Evolutionary conservation across 2,329 filamentous ascomycete genomes (phyloP).

Genomic region (Arthrobotrys entomopaga): DNA sequence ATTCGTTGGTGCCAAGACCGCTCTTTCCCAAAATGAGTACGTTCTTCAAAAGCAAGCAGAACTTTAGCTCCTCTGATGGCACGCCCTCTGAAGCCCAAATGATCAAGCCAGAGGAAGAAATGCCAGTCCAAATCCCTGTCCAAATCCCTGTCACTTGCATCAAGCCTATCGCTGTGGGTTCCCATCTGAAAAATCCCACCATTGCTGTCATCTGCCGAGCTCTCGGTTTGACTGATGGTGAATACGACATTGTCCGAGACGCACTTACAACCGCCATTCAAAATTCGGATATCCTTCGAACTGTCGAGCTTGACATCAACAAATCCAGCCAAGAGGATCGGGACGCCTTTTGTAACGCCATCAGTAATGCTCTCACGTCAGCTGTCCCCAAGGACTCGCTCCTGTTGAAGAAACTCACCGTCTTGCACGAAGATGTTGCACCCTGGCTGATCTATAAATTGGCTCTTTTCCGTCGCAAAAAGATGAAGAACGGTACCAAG

Average conservation of each 20-base stretch:
- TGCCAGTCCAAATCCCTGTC: not conserved
- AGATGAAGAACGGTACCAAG: constrained; percentile 10
- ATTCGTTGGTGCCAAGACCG: no score
- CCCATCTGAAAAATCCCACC: constrained; percentile 27
- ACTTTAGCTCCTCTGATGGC: no score
- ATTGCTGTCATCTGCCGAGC: constrained; percentile 16
- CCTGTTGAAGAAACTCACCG: constrained; percentile 18
- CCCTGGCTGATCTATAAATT: constrained; percentile 48
- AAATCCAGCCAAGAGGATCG: constrained; percentile 25
- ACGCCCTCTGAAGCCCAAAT: no score
- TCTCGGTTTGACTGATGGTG: constrained; percentile 23
- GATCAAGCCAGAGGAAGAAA: no score
- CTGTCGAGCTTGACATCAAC: constrained; percentile 27
- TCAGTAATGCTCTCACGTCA: constrained; percentile 15
- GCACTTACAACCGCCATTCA: constrained; percentile 9
- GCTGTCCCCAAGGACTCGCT: not conserved
- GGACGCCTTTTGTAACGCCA: constrained; percentile 11
- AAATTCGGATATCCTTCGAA: constrained; percentile 7
- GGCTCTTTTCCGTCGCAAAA: constrained; percentile 36
- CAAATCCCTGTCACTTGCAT: constrained; percentile 16
- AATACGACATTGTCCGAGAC: constrained; percentile 26
- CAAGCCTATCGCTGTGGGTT: constrained; percentile 1
- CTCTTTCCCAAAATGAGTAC: no score
- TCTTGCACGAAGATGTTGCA: constrained; percentile 6
- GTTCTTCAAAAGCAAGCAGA: no score